phyloP scores from a whole-genome alignment of 768 basidiomycete genomes.

The Brasilioporus rufonigricans region DNA sequence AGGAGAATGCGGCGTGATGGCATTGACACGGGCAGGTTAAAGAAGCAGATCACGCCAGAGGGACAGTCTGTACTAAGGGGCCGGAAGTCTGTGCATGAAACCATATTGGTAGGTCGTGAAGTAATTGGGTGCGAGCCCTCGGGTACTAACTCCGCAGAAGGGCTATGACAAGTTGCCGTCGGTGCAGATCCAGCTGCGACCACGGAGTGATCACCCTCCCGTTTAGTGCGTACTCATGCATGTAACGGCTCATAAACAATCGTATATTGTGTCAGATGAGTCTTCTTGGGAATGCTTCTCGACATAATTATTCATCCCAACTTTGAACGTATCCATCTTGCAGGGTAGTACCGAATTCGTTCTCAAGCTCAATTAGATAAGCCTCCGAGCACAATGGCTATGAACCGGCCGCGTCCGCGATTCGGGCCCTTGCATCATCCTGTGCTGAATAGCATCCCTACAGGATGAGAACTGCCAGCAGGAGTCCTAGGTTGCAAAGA shows the following conservation, averaged over 20 bases:
- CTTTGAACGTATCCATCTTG: constrained; percentile 17
- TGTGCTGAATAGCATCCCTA: constrained; percentile 14
- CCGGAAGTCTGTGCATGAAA: constrained; percentile 31
- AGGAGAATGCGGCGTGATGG: constrained; percentile 31
- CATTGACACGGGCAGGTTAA: constrained; percentile 28
- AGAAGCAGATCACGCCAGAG: constrained; percentile 24
- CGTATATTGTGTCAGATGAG: constrained; percentile 19
- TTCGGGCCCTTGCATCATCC: constrained; percentile 16
- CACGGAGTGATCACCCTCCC: constrained; percentile 18
- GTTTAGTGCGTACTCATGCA: constrained; percentile 5
- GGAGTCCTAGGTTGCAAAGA: neutral
- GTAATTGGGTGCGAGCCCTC: constrained; percentile 31
- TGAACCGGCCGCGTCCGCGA: constrained; percentile 9
- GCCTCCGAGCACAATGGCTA: constrained; percentile 29
- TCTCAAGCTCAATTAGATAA: constrained; percentile 31
- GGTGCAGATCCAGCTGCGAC: constrained; percentile 30
- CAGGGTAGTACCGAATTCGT: constrained; percentile 11
- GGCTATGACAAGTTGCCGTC: constrained; percentile 27
- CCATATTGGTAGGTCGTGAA: constrained; percentile 31
- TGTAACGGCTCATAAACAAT: constrained; percentile 2
- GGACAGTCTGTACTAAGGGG: constrained; percentile 27
- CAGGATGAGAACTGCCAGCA: neutral
- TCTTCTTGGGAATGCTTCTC: constrained; percentile 13
- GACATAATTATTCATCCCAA: constrained; percentile 21
- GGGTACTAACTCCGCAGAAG: constrained; percentile 34